Evolutionary conservation across 2,329 filamentous ascomycete genomes (phyloP).

Genomic region (Piedraia hortae): DNA sequence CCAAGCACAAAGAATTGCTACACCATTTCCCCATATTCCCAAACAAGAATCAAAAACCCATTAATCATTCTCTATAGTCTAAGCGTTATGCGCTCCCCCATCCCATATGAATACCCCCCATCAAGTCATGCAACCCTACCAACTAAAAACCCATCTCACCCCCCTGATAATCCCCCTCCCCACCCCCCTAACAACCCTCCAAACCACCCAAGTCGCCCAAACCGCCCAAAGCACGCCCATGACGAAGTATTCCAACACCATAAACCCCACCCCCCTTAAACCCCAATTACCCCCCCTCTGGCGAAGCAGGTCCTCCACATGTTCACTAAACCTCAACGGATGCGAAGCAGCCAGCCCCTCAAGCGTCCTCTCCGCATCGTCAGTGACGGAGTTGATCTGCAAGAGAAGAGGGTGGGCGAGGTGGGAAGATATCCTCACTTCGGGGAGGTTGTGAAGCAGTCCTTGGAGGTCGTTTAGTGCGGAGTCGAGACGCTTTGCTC

Average conservation of each 20-base stretch:
- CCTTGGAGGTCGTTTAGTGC: slow-evolving; percentile 16
- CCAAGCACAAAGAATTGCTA: no score
- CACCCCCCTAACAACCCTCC: slow-evolving; percentile 35
- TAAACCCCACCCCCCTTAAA: slow-evolving; percentile 52
- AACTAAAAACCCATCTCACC: slow-evolving; percentile 59
- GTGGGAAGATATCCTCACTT: slow-evolving; percentile 18
- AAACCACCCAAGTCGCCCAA: slow-evolving; percentile 64
- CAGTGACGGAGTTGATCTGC: slow-evolving; percentile 39
- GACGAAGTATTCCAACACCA: slow-evolving; percentile 62
- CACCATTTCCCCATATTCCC: no score
- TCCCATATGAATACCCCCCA: no score
- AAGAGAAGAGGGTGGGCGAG: slow-evolving; percentile 25
- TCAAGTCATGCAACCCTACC: no score
- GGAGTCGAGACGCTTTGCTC: slow-evolving; percentile 22
- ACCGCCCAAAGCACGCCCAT: slow-evolving; percentile 84
- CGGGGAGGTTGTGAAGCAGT: slow-evolving; percentile 24
- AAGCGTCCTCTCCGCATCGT: slow-evolving; percentile 54
- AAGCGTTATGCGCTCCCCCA: no score
- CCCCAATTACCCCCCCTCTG: slow-evolving; percentile 46
- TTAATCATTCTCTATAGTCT: no score
- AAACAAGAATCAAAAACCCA: no score
- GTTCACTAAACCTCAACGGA: slow-evolving; percentile 48
- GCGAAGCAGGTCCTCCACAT: slow-evolving; percentile 39
- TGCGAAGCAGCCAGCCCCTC: slow-evolving; percentile 50
- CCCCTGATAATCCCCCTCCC: slow-evolving; percentile 30